These are phyloP conservation scores for Calonectria ilicicola DNA, from an alignment of 2,329 filamentous ascomycete species.

Conservation along the genomic window DNA sequence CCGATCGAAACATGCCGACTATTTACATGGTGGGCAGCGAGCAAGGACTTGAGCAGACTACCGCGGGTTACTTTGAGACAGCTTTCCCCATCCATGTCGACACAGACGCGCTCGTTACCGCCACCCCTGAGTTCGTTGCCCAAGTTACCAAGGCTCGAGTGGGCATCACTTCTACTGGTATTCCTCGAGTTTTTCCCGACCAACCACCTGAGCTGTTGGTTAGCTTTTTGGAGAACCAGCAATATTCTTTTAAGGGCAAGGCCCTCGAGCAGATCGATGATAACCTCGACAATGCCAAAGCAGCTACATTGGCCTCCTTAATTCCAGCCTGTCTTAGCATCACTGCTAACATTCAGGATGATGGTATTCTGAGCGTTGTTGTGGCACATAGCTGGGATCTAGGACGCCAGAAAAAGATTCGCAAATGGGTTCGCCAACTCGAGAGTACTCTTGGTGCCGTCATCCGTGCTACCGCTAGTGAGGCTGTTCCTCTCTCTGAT, in stretches of 20 bases:
- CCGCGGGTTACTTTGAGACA: background rate
- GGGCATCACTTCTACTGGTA: background rate
- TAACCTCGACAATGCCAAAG: background rate
- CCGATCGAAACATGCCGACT: background rate
- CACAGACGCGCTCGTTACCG: background rate
- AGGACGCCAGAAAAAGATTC: constrained; percentile 17
- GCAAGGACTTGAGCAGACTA: background rate
- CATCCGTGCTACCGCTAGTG: background rate
- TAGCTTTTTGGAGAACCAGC: background rate
- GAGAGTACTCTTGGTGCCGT: constrained; percentile 3
- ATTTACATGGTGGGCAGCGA: background rate
- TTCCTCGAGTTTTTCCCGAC: background rate
- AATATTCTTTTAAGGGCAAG: background rate
- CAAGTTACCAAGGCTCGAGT: background rate
- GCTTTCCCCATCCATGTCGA: background rate
- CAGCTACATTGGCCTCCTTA: background rate
- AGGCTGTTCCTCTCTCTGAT: background rate
- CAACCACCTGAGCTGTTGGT: background rate
- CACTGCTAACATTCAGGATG: background rate
- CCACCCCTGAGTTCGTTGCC: background rate
- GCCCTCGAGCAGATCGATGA: background rate
- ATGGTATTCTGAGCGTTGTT: background rate
- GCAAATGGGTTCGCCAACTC: constrained; percentile 17
- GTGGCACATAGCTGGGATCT: constrained; percentile 21
- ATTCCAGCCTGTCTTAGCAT: background rate